Base-by-base conservation (phyloP, 352 stramenopile genomes). In the Globisporangium alternatum region DNA sequence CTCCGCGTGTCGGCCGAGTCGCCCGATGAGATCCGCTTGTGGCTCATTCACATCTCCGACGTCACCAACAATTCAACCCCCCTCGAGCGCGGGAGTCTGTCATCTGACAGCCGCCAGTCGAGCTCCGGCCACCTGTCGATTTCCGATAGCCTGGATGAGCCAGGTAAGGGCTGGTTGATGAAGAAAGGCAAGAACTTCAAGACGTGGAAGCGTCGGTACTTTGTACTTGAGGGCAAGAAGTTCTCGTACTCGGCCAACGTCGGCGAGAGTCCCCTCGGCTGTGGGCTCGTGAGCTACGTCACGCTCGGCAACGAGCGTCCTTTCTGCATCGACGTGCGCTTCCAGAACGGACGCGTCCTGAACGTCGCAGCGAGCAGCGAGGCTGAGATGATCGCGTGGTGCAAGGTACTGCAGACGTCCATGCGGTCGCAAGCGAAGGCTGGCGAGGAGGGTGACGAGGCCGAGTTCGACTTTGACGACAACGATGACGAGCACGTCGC, bases 1-100 rank as follows among this genome's bases (percentile, higher is more conserved):
- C 65, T 95, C 41, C 82, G 80, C 17, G 86, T 91, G 0, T 75
- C 83, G 0, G 79, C 80, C 17, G 86, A 91, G 51, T 89, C 81
- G 19, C 59, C 64, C 0, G 77, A 87, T 25, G 86, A 92, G 28
- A 88, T 91, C 53, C 75, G 61, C 22, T 73, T 70, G 39, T 92
- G 83, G 83, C 66, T 84, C 13, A 71, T 84, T 28, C 71, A 82
- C 60, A 75, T 89, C 28, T 68, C 48, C 45, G 62, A 68, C 25
- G 28, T 68, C 45, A 77, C 33, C 53, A 71, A 25, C 60, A 67
- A 28, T 56, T n/a, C 22, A 60, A 74, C 12, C 63, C n/a, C 30
- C 28, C 56, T 33, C 9, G 67, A 74, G n/a, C 66, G 74, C 52
- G 60, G 63, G 4, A 65, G 66, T 21, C 71, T 58, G 63, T 22